Evolutionary conservation across 352 stramenopile species (phyloP), one percentile per base, ranked within the genome.

Genomic region (Discostella stelligera): DNA sequence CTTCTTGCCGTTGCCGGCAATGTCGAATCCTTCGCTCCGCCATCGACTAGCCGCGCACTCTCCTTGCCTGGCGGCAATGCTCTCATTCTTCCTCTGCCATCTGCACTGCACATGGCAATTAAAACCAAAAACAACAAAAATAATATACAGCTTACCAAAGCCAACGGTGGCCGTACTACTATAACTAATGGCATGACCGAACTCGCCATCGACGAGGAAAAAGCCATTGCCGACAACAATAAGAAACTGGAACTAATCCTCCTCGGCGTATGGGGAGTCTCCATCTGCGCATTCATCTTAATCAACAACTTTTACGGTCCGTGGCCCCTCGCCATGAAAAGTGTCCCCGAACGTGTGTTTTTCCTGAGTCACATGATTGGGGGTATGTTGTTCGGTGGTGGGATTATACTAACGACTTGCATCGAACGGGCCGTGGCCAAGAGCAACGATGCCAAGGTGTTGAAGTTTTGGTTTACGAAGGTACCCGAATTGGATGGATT

Each of bases 391-490:
- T 88, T 88, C 44, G 82, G 77, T 0, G 82, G 80, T 10, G 71
- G 71, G 14, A 84, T 87, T 48, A 80, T 85, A 41, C 44, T 87
- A 0, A 83, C 77, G n/a, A 84, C 78, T 0, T 77, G 49, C 37
- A 86, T 86, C 50, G 78, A 88, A 68, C 27, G 73, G 25, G 46
- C 79, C 16, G 82, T 86, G 8, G 65, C 64, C 5, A 76, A 80
- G 37, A 79, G 60, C 27, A 59, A 71, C 25, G 77, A 88, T 58
- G 44, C 69, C 3, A 18, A 63, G 37, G 82, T 88, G 2, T 52
- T 86, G 13, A 63, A 79, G 44, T 88, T 88, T 70, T 88, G 82
- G 82, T 88, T 88, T 61, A 60, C 79, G 13, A 82, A 82, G 25
- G 78, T 86, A 0, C 82, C 82, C 16, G 52, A 58, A 14, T 66